These are phyloP conservation scores for Metschnikowia aberdeeniae DNA, from an alignment of 805 yeast genomes.

Conservation along the genomic window DNA sequence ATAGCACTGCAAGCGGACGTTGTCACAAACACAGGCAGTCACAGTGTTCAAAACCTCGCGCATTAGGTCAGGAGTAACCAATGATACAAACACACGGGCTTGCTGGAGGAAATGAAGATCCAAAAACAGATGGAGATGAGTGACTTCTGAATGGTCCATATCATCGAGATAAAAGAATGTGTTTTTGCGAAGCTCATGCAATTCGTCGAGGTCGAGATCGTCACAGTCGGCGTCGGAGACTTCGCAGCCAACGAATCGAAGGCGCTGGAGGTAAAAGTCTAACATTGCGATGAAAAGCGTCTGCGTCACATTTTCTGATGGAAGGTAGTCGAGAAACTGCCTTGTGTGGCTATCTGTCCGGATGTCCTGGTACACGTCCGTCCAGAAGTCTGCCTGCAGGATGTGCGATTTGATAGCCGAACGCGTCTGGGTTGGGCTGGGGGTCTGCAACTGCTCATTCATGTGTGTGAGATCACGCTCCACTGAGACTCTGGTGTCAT, in stretches of 20 bases:
- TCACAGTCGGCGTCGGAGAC: slow-evolving; percentile 3
- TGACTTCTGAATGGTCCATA: slow-evolving; percentile 6
- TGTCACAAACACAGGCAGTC: slow-evolving; percentile 9
- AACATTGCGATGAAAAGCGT: slow-evolving; percentile 8
- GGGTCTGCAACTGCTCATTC: background rate
- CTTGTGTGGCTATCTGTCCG: slow-evolving; percentile 2
- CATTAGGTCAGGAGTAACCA: slow-evolving; percentile 2
- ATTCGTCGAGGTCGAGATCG: slow-evolving; percentile 7
- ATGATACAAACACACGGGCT: slow-evolving; percentile 1
- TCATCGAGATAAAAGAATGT: slow-evolving; percentile 6
- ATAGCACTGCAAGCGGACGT: slow-evolving; percentile 11
- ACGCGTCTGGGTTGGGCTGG: background rate
- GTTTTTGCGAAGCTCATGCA: slow-evolving; percentile 10
- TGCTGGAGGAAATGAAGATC: slow-evolving; percentile 2
- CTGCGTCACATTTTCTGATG: slow-evolving; percentile 7
- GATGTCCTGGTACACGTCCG: slow-evolving; percentile 16
- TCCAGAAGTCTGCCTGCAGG: slow-evolving; percentile 9
- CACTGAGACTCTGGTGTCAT: background rate
- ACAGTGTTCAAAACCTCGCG: slow-evolving; percentile 8
- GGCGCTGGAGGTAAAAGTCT: slow-evolving; percentile 10
- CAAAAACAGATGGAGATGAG: slow-evolving; percentile 5
- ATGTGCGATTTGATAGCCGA: background rate
- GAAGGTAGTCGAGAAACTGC: slow-evolving; percentile 10
- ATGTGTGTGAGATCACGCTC: background rate
- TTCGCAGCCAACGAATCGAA: slow-evolving; percentile 9